Base-by-base conservation (phyloP, 306 rosid genomes). In the Prunus dulcis region DNA sequence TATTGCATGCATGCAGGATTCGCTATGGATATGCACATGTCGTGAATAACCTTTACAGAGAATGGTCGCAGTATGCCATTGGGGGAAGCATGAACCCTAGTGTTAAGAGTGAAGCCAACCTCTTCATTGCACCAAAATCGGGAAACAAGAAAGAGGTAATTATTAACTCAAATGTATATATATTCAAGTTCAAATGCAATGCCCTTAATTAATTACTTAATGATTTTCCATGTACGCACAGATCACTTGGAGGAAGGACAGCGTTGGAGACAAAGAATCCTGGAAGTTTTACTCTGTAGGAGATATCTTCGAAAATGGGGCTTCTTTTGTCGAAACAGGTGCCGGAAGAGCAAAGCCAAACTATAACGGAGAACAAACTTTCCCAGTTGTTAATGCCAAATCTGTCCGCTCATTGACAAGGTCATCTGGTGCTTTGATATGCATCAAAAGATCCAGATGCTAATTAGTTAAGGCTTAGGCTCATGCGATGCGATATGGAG, bases 21-120 rank as follows among this genome's bases (percentile, higher is more conserved):
- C 81, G 84, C 9, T 53, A 73, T 28, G 86, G 86, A 34, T 82
- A 82, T 45, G 89, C 89, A 23, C 86, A 85, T 34, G 86, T 85
- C 3, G 80, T 64, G 15, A 85, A 85, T 74, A 85, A 85, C 77
- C 22, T 85, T 30, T 82, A 82, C 75, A 77, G 25, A n/a, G 75
- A 69, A 8, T 82, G 86, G 82, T 51, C 72, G 20, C 80, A 68
- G 67, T 74, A 82, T 23, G 86, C 86, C 14, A 82, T 82, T 17
- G 82, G 86, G 17, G 82, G 82, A 30, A 78, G 86, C 80, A 82
- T 82, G 86, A 73, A 78, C 19, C 80, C 82, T 0, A 78, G 82
- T 13, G 77, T 82, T 12, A 73, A 73, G 79, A 82, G 82, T 27
- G 79, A 78, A 55, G 73, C 86, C 73, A 82, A 82, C 72, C 86